These are phyloP conservation scores for Mikania micrantha DNA, from an alignment of 129 eudicot genomes.

Conservation along the genomic window DNA sequence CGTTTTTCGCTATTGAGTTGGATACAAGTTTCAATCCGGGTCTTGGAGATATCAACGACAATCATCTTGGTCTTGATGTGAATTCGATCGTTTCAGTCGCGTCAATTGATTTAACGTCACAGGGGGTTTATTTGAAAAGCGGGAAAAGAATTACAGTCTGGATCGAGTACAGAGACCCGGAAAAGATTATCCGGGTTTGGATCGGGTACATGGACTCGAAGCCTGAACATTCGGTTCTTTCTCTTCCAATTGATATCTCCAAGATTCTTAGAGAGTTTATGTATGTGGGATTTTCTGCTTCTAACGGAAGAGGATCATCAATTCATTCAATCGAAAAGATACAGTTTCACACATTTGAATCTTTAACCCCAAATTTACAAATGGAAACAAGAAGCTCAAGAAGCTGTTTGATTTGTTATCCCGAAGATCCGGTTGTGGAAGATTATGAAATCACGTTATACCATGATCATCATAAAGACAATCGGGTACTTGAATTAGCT, in stretches of 20 bases:
- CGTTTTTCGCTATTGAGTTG: conserved; percentile 52
- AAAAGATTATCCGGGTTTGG: conserved; percentile 46
- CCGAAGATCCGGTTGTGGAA: conserved; percentile 26
- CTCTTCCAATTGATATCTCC: conserved; percentile 33
- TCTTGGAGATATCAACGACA: conserved; percentile 42
- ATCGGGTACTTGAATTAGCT: conserved; percentile 23
- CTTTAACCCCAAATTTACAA: conserved; percentile 20
- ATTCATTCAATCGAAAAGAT: conserved; percentile 31
- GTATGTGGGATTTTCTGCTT: conserved; percentile 64
- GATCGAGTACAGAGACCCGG: conserved; percentile 48
- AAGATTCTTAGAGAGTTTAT: conserved; percentile 40
- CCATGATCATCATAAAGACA: conserved; percentile 6
- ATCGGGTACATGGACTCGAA: conserved; percentile 32
- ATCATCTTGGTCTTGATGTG: conserved; percentile 49
- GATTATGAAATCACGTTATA: not conserved
- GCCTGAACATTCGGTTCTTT: conserved; percentile 39
- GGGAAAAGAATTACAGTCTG: conserved; percentile 42
- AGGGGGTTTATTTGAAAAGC: conserved; percentile 40
- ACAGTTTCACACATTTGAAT: conserved; percentile 41
- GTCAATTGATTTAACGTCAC: conserved; percentile 33
- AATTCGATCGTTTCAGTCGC: conserved; percentile 27
- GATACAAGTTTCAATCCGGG: conserved; percentile 41
- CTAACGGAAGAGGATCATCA: conserved; percentile 49
- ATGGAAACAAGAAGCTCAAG: conserved; percentile 33
- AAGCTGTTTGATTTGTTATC: conserved; percentile 46